Evolutionary conservation across 257 asterid genomes (phyloP).

Genomic region (Solanum chmielewskii): DNA sequence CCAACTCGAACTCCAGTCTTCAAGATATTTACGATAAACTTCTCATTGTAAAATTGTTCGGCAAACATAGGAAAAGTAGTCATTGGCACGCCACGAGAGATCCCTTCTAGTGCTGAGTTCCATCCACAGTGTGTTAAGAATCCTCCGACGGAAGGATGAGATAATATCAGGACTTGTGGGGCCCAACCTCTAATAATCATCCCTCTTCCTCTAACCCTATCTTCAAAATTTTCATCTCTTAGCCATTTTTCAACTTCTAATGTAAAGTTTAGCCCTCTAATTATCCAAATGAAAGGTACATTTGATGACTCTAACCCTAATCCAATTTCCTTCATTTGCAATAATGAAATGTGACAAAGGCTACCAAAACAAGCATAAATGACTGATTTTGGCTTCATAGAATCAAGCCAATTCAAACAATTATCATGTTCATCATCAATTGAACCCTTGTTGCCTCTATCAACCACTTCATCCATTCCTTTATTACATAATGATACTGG

Average conservation of each 20-base stretch:
- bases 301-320: slow-evolving; percentile 32
- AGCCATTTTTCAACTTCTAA: slow-evolving; percentile 13
- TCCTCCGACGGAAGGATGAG: slow-evolving; percentile 12
- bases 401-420: slow-evolving; percentile 36
- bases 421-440: background rate
- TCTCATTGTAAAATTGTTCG: slow-evolving; percentile 22
- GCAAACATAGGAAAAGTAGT: slow-evolving; percentile 20
- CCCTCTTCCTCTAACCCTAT: slow-evolving; percentile 11
- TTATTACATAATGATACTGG: slow-evolving; percentile 30
- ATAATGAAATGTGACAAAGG: slow-evolving; percentile 8
- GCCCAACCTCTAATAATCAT: slow-evolving; percentile 31
- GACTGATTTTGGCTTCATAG: slow-evolving; percentile 14
- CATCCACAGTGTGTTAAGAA: slow-evolving; percentile 40
- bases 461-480: slow-evolving; percentile 5
- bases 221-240: background rate
- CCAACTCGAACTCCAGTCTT: slow-evolving; percentile 10
- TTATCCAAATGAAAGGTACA: slow-evolving; percentile 18
- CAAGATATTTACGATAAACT: slow-evolving; percentile 6
- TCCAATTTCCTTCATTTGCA: slow-evolving; percentile 29
- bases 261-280: slow-evolving; percentile 1
- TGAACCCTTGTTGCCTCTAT: slow-evolving; percentile 18
- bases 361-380: slow-evolving; percentile 41
- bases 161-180: slow-evolving; percentile 28
- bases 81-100: slow-evolving; percentile 14
- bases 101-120: slow-evolving; percentile 28